Conservation (phyloP, 768 basidiomycete genomes). For the Astraeus odoratus region DNA sequence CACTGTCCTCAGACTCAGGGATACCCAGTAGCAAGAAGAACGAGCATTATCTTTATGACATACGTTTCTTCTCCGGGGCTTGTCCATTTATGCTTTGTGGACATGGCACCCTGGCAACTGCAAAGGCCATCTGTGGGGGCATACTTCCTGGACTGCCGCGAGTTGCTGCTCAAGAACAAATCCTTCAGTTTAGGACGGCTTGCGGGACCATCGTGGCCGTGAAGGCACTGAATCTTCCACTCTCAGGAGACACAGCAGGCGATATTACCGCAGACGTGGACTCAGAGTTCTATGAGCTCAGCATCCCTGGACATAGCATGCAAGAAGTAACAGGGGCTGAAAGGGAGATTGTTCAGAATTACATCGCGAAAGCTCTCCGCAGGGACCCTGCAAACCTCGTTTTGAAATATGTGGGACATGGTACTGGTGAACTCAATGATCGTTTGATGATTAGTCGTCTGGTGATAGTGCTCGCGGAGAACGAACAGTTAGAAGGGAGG, state of each 20-base stretch:
- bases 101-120: constrained; percentile 40
- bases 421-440: constrained; percentile 25
- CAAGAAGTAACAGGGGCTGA: constrained; percentile 25
- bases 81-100: constrained; percentile 35
- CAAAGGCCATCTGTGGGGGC: constrained; percentile 28
- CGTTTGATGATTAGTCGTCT: constrained; percentile 30
- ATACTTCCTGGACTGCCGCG: constrained; percentile 16
- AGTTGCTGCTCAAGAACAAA: constrained; percentile 5
- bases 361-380: constrained; percentile 34
- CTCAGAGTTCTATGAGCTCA: constrained; percentile 28
- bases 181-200: constrained; percentile 24
- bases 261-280: neutral
- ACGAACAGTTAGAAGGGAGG: constrained; percentile 29
- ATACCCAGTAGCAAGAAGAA: constrained; percentile 10
- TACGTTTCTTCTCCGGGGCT: constrained; percentile 34
- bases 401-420: constrained; percentile 32
- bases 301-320: constrained; percentile 26
- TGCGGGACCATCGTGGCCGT: constrained; percentile 22
- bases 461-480: constrained; percentile 31
- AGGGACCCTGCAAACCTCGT: constrained; percentile 18
- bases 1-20: constrained; percentile 16
- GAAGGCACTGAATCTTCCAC: neutral
- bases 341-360: constrained; percentile 21
- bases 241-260: neutral
- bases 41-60: constrained; percentile 18